phyloP scores from a whole-genome alignment of 2,329 filamentous ascomycete genomes.

The Xylaria sp. region DNA sequence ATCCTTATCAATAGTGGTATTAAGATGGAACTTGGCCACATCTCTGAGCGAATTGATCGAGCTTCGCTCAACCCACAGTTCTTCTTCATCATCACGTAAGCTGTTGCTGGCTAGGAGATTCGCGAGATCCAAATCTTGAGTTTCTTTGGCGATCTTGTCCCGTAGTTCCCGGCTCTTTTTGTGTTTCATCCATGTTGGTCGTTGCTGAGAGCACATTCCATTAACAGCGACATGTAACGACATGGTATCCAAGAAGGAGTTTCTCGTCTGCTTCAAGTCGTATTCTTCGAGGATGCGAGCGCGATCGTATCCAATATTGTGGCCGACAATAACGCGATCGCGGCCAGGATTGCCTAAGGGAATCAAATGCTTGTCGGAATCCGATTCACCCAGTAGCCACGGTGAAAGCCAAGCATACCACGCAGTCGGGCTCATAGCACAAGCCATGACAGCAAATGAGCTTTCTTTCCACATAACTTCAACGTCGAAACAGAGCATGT shows the following conservation, averaged over 20 bases:
- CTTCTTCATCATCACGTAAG: conserved; percentile 84
- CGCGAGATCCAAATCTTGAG: conserved; percentile 75
- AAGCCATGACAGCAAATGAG: conserved; percentile 95
- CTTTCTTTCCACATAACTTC: conserved; percentile 97
- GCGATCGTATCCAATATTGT: conserved; percentile 95
- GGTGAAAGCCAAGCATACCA: conserved; percentile 99
- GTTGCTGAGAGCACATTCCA: conserved; percentile 96
- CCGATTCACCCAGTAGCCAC: conserved; percentile 87
- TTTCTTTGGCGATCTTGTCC: conserved; percentile 79
- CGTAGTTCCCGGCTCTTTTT: conserved; percentile 87
- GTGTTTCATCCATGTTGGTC: conserved; percentile 97
- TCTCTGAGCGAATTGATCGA: conserved; percentile 95
- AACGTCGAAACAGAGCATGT: conserved; percentile 90
- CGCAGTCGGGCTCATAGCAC: conserved; percentile 84
- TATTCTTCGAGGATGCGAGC: conserved; percentile 92
- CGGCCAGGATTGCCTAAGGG: conserved; percentile 81
- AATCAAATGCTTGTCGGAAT: conserved; percentile 81
- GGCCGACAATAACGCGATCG: conserved; percentile 84
- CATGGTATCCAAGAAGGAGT: conserved; percentile 96
- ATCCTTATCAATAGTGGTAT: conserved; percentile 90
- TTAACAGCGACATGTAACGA: conserved; percentile 97
- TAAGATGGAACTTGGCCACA: conserved; percentile 95
- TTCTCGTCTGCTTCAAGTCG: conserved; percentile 80
- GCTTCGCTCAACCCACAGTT: conserved; percentile 93
- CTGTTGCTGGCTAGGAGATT: conserved; percentile 74